Conservation (phyloP, 2,329 filamentous ascomycete species). For the Onygenales sp. region DNA sequence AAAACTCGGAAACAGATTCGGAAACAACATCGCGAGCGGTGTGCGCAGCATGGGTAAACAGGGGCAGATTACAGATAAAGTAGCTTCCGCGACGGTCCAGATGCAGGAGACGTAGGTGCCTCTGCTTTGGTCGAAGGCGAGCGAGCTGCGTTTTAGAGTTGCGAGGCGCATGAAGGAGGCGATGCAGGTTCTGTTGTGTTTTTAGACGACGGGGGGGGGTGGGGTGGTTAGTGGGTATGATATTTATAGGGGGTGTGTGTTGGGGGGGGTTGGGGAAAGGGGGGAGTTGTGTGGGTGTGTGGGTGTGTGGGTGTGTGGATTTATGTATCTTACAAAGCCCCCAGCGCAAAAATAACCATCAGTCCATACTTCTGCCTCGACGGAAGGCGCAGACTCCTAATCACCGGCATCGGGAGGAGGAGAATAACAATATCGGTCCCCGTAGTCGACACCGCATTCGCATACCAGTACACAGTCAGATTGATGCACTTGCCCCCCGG, state of each 20-base stretch:
- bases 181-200: constrained; percentile 15
- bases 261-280: background rate
- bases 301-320: too few relatives aligned
- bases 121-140: constrained; percentile 14
- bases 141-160: constrained; percentile 20
- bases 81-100: constrained; percentile 29
- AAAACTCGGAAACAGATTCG: constrained; percentile 11
- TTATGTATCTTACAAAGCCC: constrained; percentile 21
- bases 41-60: constrained; percentile 28
- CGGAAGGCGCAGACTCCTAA: constrained; percentile 21
- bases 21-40: constrained; percentile 15
- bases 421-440: constrained; percentile 26
- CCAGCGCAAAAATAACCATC: constrained; percentile 28
- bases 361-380: constrained; percentile 43
- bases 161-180: constrained; percentile 25
- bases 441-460: constrained; percentile 34
- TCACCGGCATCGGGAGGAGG: constrained; percentile 23
- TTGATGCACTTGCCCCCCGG: constrained; percentile 36
- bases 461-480: constrained; percentile 40
- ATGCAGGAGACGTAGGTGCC: constrained; percentile 23
- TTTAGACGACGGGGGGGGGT: background rate
- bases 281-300: background rate
- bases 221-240: background rate
- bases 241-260: background rate
- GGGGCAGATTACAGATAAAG: constrained; percentile 28